Base-by-base conservation (phyloP, 129 eudicot genomes). In the Ambrosia trifida region DNA sequence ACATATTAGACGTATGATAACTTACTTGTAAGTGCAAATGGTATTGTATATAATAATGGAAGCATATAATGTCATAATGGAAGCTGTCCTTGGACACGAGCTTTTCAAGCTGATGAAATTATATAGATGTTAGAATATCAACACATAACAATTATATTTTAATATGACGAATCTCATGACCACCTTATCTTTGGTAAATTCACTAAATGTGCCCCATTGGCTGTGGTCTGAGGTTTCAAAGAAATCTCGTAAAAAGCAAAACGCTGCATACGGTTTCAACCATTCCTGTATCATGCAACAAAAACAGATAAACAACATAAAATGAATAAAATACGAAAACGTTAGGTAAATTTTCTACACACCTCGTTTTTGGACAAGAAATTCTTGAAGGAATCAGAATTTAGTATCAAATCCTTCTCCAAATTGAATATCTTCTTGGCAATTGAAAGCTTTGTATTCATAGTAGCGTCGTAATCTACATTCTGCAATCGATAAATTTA, bases 181-280 rank as follows among this genome's bases (percentile, higher is more conserved):
- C 44, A 95, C 99, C 97, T 95, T 95, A 17, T 79, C 81, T 70
- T 69, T 66, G 60, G 99, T 82, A 83, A 85, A 95, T 1, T 52
- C 68, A 81, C 91, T 86, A 61, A 88, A 95, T 38, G 85, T 82
- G 30, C 99, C 99, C 99, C 99, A 95, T 56, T 95, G 93, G 61
- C 96, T 88, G 84, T 84, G 99, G 73, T 95, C 97, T 66, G 99
- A 88, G 61, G 97, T 95, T 67, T 82, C 99, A 68, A 95, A 95
- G 82, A 95, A 95, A 79, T 95, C 97, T 19, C 97, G 91, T 40
- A 95, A 76, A 53, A 95, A 95, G 82, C 99, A 95, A 82, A 95
- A 95, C 44, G 97, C 99, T 50, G 99, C 99, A 77, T 95, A 95
- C 31, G 99, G 97, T 69, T 76, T 90, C 68, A 95, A 78, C 99